A percentile compares a stretch with the other conserved stretches of the same genome.
These are phyloP conservation scores for Urtica urens DNA, from an alignment of 306 rosid genomes.

Conservation along the genomic window DNA sequence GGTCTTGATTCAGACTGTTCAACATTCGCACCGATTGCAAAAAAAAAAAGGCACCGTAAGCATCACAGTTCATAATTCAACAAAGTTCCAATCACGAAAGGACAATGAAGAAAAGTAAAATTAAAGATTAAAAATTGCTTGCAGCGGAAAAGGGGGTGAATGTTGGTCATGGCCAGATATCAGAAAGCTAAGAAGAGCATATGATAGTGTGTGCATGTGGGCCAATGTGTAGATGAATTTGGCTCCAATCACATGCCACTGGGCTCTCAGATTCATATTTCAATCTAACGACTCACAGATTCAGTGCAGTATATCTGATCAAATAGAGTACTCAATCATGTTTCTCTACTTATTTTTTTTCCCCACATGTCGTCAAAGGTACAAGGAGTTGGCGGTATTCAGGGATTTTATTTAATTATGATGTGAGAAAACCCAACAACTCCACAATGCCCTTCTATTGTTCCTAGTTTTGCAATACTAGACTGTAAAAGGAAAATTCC, in stretches of 20 bases:
- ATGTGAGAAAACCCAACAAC: background rate
- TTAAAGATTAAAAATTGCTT: constrained; percentile 10
- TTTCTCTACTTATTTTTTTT: background rate
- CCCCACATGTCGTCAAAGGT: background rate
- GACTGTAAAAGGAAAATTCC: too few species aligned
- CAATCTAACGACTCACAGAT: background rate
- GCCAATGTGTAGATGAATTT: background rate
- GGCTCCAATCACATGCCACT: constrained; percentile 5
- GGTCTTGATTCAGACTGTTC: constrained; percentile 27
- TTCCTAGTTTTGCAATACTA: background rate
- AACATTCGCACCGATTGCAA: constrained; percentile 1
- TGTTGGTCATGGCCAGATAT: background rate
- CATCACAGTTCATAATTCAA: constrained; percentile 4
- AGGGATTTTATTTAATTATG: constrained; percentile 2
- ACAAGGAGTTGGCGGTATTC: background rate
- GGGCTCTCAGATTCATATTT: background rate
- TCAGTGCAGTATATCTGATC: background rate
- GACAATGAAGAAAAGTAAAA: constrained; percentile 8
- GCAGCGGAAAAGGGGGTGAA: constrained; percentile 9
- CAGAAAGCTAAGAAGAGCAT: background rate
- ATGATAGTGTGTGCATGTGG: constrained; percentile 1
- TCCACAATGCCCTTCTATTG: background rate
- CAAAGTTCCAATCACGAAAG: constrained; percentile 12
- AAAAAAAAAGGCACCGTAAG: constrained; percentile 10
- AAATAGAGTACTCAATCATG: background rate